Evolutionary conservation across 441 rosid genomes (phyloP), one percentile per base, ranked within the genome.

Genomic region (Cnidoscolus chayamansa): DNA sequence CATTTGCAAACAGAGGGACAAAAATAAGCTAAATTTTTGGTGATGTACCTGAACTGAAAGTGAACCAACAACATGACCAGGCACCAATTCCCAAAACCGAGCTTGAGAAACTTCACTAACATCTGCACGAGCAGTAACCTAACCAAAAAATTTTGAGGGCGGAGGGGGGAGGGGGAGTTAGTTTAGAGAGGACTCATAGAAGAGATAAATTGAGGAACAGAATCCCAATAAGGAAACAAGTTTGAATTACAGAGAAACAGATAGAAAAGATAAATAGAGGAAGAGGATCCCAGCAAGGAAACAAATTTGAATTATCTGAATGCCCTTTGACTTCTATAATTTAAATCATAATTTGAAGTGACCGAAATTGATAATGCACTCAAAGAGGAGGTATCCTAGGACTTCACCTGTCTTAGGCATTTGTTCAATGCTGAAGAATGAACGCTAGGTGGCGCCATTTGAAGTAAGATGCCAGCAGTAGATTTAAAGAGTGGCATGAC

Each of bases 371-470:
- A 56, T 11, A 40, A 72, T 51, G 35, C 35, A 43, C 53, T 47
- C 9, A 57, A 62, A 59, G 7, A 31, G 53, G 31, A 66, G 2
- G 15, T 19, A 12, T 19, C 31, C 43, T 77, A 60, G 31, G 10
- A 64, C 49, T 70, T 77, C 63, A 92, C 97, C 97, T 94, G 99
- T 79, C 97, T 84, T 79, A 84, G 81, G 87, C 92, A 90, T 92
- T 92, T 94, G 84, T 78, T 87, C 82, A 90, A 67, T 40, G 97
- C 99, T 53, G 99, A 89, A 77, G 90, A 77, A 56, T 97, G 86
- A 81, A 92, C 81, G 80, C 86, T 85, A 49, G 97, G 94, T n/a
- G 99, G 97, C 58, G 97, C 93, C 90, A 78, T 90, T 83, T 94
- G 99, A 78, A 92, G 97, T 87, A 94, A 85, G 73, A 94, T 72